Evolutionary conservation across 306 rosid genomes (phyloP).

Genomic region (Rubus idaeus): DNA sequence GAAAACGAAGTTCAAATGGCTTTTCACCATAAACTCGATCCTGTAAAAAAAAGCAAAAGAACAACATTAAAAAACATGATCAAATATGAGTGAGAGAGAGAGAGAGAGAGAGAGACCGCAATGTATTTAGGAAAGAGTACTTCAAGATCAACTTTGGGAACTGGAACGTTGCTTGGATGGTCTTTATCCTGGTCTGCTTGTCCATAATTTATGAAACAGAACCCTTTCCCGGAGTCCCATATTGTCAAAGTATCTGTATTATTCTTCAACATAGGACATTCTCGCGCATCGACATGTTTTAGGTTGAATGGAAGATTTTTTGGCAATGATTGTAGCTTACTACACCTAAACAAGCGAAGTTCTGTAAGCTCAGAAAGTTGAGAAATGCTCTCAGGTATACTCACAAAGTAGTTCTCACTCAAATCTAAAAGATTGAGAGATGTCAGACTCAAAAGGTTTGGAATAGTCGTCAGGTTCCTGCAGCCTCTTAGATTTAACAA

Average conservation of each 20-base stretch:
- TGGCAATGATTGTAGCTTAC: background rate
- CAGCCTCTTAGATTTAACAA: background rate
- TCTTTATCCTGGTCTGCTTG: background rate
- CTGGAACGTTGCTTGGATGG: background rate
- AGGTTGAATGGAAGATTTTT: background rate
- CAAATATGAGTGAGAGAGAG: background rate
- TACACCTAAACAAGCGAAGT: background rate
- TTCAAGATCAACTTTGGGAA: too few relatives aligned
- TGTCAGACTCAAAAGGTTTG: background rate
- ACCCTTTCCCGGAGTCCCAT: background rate
- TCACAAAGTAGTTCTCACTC: conserved; percentile 23
- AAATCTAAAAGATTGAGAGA: conserved; percentile 10
- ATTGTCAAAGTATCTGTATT: background rate
- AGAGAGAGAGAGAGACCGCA: background rate
- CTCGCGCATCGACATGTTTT: background rate
- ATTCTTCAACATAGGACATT: background rate
- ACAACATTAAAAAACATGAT: background rate
- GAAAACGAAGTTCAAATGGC: background rate
- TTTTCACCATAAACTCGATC: background rate
- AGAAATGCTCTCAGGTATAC: conserved; percentile 12
- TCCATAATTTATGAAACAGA: background rate
- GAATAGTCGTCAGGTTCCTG: background rate
- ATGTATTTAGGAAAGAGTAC: background rate
- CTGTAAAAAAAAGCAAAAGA: background rate
- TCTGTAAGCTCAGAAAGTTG: background rate